Evolutionary conservation across 2,329 filamentous ascomycete species (phyloP).

Genomic region (Fusarium sp.): DNA sequence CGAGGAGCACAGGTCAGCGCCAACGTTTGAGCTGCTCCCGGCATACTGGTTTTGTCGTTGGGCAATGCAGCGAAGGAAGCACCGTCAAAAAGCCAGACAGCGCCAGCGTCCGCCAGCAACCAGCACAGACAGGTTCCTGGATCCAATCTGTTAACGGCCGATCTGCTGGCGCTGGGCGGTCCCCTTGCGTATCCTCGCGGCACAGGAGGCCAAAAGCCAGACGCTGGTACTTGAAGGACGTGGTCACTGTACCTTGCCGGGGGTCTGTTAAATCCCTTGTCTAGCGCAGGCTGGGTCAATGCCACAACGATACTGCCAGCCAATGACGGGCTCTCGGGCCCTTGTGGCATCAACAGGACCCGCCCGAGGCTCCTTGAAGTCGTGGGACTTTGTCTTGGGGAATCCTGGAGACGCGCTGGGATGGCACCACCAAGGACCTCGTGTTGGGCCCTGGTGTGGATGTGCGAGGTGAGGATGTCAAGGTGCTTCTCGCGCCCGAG

Average conservation of each 20-base stretch:
- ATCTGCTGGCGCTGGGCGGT: constrained; percentile 9
- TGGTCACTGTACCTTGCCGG: constrained; percentile 30
- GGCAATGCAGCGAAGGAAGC: constrained; percentile 27
- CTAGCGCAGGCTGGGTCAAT: constrained; percentile 47
- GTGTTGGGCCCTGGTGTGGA: constrained; percentile 41
- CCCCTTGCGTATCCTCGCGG: constrained; percentile 1
- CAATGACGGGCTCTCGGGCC: constrained; percentile 40
- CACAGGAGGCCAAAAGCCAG: constrained; percentile 15
- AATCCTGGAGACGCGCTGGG: constrained; percentile 41
- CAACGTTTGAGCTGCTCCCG: constrained; percentile 31
- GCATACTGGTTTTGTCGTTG: constrained; percentile 26
- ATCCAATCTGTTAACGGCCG: constrained; percentile 24
- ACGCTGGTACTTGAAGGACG: constrained; percentile 9
- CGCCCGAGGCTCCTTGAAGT: constrained; percentile 40
- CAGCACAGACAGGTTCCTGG: constrained; percentile 32
- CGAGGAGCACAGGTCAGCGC: constrained; percentile 28
- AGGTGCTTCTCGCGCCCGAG: constrained; percentile 6
- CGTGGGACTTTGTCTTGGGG: constrained; percentile 43
- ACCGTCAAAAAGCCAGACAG: constrained; percentile 23
- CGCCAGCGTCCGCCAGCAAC: not conserved
- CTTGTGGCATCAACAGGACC: constrained; percentile 44
- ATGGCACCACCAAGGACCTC: constrained; percentile 42
- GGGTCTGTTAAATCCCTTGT: constrained; percentile 34
- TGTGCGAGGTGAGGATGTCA: constrained; percentile 27
- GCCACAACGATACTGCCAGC: constrained; percentile 38